phyloP scores from a whole-genome alignment of 805 yeast genomes.

The Sungouiozyma ichnusensis region DNA sequence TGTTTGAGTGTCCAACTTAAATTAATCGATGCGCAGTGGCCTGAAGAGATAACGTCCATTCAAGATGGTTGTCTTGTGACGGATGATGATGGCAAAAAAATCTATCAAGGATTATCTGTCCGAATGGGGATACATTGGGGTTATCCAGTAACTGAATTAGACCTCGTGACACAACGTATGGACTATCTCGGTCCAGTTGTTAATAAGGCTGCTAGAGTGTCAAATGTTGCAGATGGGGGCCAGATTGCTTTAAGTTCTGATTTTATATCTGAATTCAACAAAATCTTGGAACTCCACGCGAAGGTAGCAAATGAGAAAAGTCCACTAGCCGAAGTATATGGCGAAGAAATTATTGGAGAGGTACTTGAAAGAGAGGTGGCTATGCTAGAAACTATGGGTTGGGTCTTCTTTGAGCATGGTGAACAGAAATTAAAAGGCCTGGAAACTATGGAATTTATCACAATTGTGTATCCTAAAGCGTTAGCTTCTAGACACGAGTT shows the following conservation, averaged over 20 bases:
- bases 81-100: conserved; percentile 45
- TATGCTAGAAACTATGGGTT: conserved; percentile 59
- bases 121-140: conserved; percentile 99
- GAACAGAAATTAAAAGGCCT: conserved; percentile 87
- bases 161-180: conserved; percentile 92
- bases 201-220: conserved; percentile 84
- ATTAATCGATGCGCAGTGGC: conserved; percentile 84
- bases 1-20: conserved; percentile 88
- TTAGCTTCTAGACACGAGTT: conserved; percentile 50
- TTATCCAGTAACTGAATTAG: conserved; percentile 88
- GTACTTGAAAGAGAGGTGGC: conserved; percentile 55
- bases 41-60: conserved; percentile 75
- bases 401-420: conserved; percentile 59
- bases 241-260: conserved; percentile 83
- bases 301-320: conserved; percentile 20
- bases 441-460: conserved; percentile 83
- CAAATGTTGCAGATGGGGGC: conserved; percentile 97
- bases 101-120: conserved; percentile 85
- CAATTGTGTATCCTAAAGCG: conserved; percentile 62
- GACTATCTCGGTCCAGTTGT: conserved; percentile 99
- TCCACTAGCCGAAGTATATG: conserved; percentile 33
- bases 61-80: conserved; percentile 75
- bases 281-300: conserved; percentile 37
- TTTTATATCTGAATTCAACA: conserved; percentile 60
- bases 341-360: conserved; percentile 38